These are phyloP conservation scores for Rhodotorula sp. DNA, from an alignment of 1,284 basidiomycete species.

Conservation along the genomic window DNA sequence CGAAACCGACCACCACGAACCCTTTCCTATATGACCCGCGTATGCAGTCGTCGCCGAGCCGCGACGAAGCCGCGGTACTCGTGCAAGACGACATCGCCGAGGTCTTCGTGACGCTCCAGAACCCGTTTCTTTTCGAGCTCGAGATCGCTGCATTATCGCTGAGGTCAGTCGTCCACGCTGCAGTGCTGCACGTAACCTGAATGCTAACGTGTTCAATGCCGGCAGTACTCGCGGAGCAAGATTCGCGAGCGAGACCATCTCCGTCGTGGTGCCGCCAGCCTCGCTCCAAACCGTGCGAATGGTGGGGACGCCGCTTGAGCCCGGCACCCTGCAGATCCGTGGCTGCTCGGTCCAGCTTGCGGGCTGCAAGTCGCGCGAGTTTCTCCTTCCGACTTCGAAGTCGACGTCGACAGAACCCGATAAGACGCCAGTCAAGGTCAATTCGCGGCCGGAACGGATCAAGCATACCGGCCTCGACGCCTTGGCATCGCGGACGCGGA, in stretches of 20 bases:
- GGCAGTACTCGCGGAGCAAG: constrained; percentile 73
- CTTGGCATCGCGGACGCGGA: background rate
- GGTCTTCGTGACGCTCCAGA: constrained; percentile 77
- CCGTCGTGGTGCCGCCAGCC: constrained; percentile 67
- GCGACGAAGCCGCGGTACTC: constrained; percentile 50
- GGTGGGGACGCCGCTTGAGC: constrained; percentile 62
- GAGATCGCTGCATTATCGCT: constrained; percentile 76
- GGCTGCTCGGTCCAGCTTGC: constrained; percentile 75
- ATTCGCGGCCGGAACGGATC: constrained; percentile 49
- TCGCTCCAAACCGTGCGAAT: constrained; percentile 72
- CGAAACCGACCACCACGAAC: constrained; percentile 47
- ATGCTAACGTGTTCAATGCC: constrained; percentile 13
- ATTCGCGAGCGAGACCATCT: constrained; percentile 63
- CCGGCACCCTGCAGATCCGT: constrained; percentile 68
- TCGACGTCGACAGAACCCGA: constrained; percentile 58
- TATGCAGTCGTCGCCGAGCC: constrained; percentile 55
- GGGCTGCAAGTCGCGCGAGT: constrained; percentile 69
- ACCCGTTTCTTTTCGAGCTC: constrained; percentile 86
- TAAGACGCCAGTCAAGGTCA: background rate
- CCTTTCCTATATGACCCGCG: constrained; percentile 83
- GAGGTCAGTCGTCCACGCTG: constrained; percentile 58
- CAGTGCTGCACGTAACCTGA: background rate
- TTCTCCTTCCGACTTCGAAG: constrained; percentile 69
- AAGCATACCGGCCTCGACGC: constrained; percentile 54
- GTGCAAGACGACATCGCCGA: constrained; percentile 81